A percentile compares a stretch with the other conserved stretches of the same genome.
These are phyloP conservation scores for Tolypocladium guangdongense DNA, from an alignment of 2,329 filamentous ascomycete genomes.

Conservation along the genomic window DNA sequence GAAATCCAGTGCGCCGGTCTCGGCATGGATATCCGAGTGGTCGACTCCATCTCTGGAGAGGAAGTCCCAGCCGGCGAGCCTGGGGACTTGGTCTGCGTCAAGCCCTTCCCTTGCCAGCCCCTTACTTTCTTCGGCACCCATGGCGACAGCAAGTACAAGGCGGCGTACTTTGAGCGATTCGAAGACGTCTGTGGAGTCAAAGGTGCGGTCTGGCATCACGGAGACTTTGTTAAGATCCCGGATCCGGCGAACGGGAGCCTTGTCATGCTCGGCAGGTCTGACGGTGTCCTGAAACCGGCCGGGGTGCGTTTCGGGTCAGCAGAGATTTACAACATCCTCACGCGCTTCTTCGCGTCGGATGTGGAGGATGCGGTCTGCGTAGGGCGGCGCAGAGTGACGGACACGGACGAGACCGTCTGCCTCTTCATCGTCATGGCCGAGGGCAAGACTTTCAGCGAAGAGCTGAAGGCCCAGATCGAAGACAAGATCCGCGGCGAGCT, in stretches of 20 bases:
- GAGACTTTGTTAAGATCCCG: constrained; percentile 67
- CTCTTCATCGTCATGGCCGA: constrained; percentile 73
- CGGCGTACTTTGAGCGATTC: constrained; percentile 84
- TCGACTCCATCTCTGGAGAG: constrained; percentile 46
- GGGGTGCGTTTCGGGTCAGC: constrained; percentile 88
- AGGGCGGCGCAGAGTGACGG: constrained; percentile 58
- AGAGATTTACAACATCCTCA: constrained; percentile 92
- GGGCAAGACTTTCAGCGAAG: constrained; percentile 43
- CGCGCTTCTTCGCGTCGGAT: constrained; percentile 67
- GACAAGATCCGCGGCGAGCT: constrained; percentile 62
- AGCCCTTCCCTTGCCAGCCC: constrained; percentile 83
- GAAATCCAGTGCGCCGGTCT: constrained; percentile 71
- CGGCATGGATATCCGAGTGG: constrained; percentile 63
- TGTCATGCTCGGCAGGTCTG: constrained; percentile 83
- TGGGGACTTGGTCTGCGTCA: constrained; percentile 79
- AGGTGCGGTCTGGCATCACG: constrained; percentile 73
- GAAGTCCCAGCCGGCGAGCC: constrained; percentile 51
- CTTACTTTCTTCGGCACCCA: constrained; percentile 71
- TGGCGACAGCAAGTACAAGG: constrained; percentile 61
- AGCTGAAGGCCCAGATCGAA: constrained; percentile 54
- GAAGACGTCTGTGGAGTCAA: constrained; percentile 26
- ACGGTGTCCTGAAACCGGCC: constrained; percentile 85
- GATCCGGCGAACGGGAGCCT: constrained; percentile 65
- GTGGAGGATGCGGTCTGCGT: constrained; percentile 84
- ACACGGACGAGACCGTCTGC: constrained; percentile 77